Evolutionary conservation across 441 rosid species (phyloP), one percentile per base, ranked within the genome.

Genomic region (Melastoma candidum): DNA sequence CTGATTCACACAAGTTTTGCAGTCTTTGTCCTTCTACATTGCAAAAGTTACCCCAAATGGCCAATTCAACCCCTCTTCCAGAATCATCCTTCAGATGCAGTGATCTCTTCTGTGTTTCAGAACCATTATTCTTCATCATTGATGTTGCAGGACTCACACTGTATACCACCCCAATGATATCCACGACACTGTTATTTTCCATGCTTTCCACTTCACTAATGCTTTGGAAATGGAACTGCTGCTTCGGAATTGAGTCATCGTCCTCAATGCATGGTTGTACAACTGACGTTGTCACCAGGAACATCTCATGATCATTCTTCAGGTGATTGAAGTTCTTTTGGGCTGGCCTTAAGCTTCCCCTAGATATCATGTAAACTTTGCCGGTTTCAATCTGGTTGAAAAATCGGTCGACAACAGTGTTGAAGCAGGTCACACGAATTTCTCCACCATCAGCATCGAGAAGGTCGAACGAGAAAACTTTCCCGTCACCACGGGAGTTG

Each of bases 401-500:
- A 63, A 90, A 87, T 22, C 73, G 82, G 62, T 85, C 97, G 57
- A 82, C 97, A 64, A 78, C 87, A 50, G 86, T 74, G 60, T 90
- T 90, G 47, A 80, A 90, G 78, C 98, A 85, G n/a, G 96, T 87
- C 48, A 72, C 96, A 32, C 93, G 68, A 56, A 90, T 90, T 73
- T 90, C 98, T 44, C 96, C 98, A 46, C 90, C 88, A 56, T 70
- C 90, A 26, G 87, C 74, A 69, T 87, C 95, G 64, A 90, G 93
- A 49, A 87, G 84, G 71, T 90, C 98, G 53, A 85, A 90, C 54
- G 83, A 80, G 71, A 90, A 87, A 22, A 90, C 86, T 55, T 83
- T 87, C 24, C 95, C 95, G 26, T 85, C 93, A 12, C 96, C 97
- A 44, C 90, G 90, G 0, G 74, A 54, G 71, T 78, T 85, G 65